These are phyloP conservation scores for Fusarium equiseti DNA, from an alignment of 2,329 filamentous ascomycete species.

Conservation along the genomic window DNA sequence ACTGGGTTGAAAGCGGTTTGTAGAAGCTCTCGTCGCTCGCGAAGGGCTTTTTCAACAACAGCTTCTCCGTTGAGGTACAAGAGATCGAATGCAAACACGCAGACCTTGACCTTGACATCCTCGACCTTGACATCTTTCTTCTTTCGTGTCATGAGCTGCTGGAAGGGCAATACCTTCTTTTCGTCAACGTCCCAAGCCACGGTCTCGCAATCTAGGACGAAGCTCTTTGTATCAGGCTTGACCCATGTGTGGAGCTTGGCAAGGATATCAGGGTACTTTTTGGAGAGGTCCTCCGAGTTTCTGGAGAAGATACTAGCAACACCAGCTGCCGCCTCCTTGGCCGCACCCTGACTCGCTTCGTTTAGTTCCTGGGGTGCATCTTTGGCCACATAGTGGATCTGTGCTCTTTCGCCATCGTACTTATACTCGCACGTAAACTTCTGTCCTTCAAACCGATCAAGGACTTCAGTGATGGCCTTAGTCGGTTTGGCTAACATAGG, in stretches of 20 bases:
- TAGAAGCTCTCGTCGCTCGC: slow-evolving; percentile 84
- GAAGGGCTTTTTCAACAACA: slow-evolving; percentile 86
- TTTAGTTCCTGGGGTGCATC: slow-evolving; percentile 78
- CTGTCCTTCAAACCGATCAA: slow-evolving; percentile 95
- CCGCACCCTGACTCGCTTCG: slow-evolving; percentile 68
- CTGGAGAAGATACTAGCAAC: slow-evolving; percentile 95
- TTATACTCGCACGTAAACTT: slow-evolving; percentile 99
- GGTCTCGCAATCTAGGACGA: slow-evolving; percentile 98
- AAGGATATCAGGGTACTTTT: slow-evolving; percentile 97
- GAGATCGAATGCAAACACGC: slow-evolving; percentile 95
- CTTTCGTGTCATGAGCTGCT: slow-evolving; percentile 98
- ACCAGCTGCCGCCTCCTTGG: slow-evolving; percentile 76
- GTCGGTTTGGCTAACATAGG: slow-evolving; percentile 99
- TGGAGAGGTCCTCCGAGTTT: slow-evolving; percentile 96
- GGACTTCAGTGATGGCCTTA: slow-evolving; percentile 96
- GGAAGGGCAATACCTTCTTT: slow-evolving; percentile 97
- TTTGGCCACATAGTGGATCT: slow-evolving; percentile 95
- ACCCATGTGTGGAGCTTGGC: slow-evolving; percentile 90
- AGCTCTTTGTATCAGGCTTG: slow-evolving; percentile 89
- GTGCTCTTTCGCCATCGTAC: slow-evolving; percentile 97
- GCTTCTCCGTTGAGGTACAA: slow-evolving; percentile 93
- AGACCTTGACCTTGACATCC: slow-evolving; percentile 96
- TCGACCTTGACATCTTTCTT: slow-evolving; percentile 96
- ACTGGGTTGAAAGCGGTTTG: slow-evolving; percentile 77
- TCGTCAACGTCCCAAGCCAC: slow-evolving; percentile 95